phyloP scores from a whole-genome alignment of 768 basidiomycete genomes.

The Lentinula guzmanii region DNA sequence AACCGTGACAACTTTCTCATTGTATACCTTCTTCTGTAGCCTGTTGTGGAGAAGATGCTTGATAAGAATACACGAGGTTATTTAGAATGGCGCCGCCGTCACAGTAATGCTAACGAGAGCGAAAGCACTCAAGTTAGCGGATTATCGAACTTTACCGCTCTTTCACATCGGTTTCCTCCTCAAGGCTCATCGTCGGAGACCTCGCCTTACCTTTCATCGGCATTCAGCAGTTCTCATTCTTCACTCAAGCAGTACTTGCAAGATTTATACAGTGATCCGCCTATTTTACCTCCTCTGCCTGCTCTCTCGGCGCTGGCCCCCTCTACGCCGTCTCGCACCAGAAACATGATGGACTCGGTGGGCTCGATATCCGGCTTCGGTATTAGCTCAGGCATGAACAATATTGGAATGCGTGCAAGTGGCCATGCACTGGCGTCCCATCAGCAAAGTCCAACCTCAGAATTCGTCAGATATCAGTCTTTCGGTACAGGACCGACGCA shows the following conservation, averaged over 20 bases:
- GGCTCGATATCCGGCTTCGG: neutral
- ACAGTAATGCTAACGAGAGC: neutral
- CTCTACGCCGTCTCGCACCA: neutral
- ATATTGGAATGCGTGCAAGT: too few relatives aligned
- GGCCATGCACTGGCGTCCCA: neutral
- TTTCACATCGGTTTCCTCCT: neutral
- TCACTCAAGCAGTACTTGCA: constrained; percentile 27
- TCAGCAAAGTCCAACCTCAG: neutral
- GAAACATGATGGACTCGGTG: neutral
- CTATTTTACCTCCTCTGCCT: neutral
- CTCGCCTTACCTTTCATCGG: constrained; percentile 19
- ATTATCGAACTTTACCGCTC: neutral
- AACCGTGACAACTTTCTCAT: neutral
- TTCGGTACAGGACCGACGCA: neutral
- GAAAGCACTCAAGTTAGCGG: neutral
- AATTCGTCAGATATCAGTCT: neutral
- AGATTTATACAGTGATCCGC: constrained; percentile 18
- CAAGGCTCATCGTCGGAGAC: constrained; percentile 4
- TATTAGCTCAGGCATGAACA: neutral
- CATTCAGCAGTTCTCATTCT: constrained; percentile 30
- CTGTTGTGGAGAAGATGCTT: constrained; percentile 48
- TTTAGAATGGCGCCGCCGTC: constrained; percentile 23
- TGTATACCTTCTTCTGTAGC: constrained; percentile 23
- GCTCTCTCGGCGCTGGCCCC: neutral
- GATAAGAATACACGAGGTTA: constrained; percentile 46